Evolutionary conservation across 2,329 filamentous ascomycete species (phyloP).

Genomic region (Cladophialophora carrionii): DNA sequence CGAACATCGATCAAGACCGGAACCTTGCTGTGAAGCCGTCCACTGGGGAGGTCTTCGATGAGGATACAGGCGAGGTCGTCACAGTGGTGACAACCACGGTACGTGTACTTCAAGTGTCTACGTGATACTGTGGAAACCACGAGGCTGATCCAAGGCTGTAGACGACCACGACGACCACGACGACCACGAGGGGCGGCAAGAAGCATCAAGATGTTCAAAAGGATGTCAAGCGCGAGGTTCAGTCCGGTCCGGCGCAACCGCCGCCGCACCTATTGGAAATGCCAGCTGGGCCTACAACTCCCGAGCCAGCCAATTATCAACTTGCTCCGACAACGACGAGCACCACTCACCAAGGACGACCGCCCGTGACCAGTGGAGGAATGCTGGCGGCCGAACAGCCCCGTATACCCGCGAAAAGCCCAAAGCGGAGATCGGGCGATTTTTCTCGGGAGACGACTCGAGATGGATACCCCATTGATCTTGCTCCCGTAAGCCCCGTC

Average conservation of each 20-base stretch:
- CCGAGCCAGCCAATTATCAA: not conserved
- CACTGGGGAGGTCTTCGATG: conserved; percentile 37
- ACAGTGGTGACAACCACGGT: conserved; percentile 37
- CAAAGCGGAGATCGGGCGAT: conserved; percentile 31
- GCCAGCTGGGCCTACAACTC: conserved; percentile 14
- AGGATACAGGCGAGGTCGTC: conserved; percentile 38
- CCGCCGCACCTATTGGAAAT: conserved; percentile 24
- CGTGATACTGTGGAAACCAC: not conserved
- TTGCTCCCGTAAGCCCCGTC: conserved; percentile 30
- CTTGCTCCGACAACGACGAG: conserved; percentile 21
- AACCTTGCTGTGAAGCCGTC: conserved; percentile 36
- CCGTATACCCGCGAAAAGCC: conserved; percentile 28
- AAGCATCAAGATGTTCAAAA: conserved; percentile 35
- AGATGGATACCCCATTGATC: conserved; percentile 8
- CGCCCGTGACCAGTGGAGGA: conserved; percentile 15
- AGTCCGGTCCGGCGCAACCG: conserved; percentile 18
- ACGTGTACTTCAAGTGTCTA: not conserved
- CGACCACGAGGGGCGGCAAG: conserved; percentile 32
- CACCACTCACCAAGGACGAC: conserved; percentile 17
- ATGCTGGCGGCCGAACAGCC: conserved; percentile 24
- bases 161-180: conserved; percentile 38
- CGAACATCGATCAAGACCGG: conserved; percentile 35
- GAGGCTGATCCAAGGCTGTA: not conserved
- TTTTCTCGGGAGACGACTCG: conserved; percentile 17
- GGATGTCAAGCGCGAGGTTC: conserved; percentile 25